Conservation (phyloP, 208 protist genomes). For the Trypanosoma conorhini region DNA sequence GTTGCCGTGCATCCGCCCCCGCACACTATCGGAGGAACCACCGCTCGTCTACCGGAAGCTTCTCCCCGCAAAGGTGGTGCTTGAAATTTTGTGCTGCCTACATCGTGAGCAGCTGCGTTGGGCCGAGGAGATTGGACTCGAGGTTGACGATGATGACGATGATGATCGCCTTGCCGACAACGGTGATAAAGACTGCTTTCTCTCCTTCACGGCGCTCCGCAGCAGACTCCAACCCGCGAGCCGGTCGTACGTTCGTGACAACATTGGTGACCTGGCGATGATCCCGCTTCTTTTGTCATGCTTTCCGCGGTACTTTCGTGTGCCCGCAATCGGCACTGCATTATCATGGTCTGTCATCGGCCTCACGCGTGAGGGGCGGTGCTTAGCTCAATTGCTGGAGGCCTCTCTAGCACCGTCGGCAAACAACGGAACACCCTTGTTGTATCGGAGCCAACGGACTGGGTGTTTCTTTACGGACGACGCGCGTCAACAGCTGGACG, state of each 20-base stretch:
- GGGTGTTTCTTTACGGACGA: constrained; percentile 27
- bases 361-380: constrained; percentile 16
- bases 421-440: background rate
- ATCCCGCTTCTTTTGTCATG: constrained; percentile 25
- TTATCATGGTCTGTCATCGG: constrained; percentile 21
- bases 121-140: constrained; percentile 26
- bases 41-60: constrained; percentile 5
- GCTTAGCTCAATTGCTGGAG: constrained; percentile 5
- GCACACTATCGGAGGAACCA: constrained; percentile 12
- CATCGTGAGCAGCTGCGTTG: constrained; percentile 16
- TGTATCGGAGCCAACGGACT: constrained; percentile 17
- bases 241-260: constrained; percentile 26
- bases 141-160: constrained; percentile 20
- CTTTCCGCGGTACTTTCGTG: constrained; percentile 18
- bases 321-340: constrained; percentile 7
- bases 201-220: constrained; percentile 11
- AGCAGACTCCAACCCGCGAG: constrained; percentile 6
- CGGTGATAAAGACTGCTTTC: background rate
- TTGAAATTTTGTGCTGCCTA: constrained; percentile 20
- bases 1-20: constrained; percentile 16
- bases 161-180: background rate
- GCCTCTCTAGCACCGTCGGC: background rate
- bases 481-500: constrained; percentile 18
- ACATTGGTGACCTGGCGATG: constrained; percentile 17
- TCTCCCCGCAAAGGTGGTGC: constrained; percentile 17